Evolutionary conservation across 1,284 basidiomycete species (phyloP), one percentile per base, ranked within the genome.

Genomic region (Acaromyces ingoldii): DNA sequence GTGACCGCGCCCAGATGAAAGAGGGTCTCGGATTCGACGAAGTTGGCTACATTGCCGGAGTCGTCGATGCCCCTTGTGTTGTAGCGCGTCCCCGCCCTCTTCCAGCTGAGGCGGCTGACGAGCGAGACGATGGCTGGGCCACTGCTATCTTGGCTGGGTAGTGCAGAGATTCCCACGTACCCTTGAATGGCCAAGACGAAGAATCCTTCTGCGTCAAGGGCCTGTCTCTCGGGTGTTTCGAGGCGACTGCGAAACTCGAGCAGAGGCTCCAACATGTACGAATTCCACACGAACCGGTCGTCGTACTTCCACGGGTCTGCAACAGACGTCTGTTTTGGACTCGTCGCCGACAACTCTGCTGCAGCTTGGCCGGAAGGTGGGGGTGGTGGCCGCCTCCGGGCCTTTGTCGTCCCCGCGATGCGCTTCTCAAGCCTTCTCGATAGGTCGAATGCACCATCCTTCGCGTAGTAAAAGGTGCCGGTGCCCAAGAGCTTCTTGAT

Each of bases 61-160:
- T 99, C 95, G 72, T 98, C 95, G 21, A 99, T 88, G 0, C 95
- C 95, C 53, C 95, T 83, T 2, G 92, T 93, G 71, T 96, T 93
- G 80, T 96, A 98, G 28, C 95, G 84, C 17, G 95, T 97, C 1
- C 95, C 95, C 17, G 95, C 93, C 58, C 92, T 82, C 77, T 91
- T 93, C 85, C 89, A 93, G 29, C 91, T 88, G 6, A 98, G 80
- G 24, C 93, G 22, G 82, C 84, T 41, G 85, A 87, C 22, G 84
- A 88, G 25, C 82, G 91, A 87, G 46, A 92, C 82, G 64, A 88
- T 91, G 11, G 51, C 28, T n/a, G n/a, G n/a, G 19, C 25, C 22
- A 9, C 13, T n/a, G 33, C 19, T 10, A 13, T 49, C n/a, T 7
- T 5, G 2, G n/a, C n/a, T n/a, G n/a, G n/a, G n/a, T n/a, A n/a